Percentiles rank a stretch among this genome's conserved stretches.
phyloP scores from a whole-genome alignment of 345 rosid species.

The Anastatica hierochuntica region DNA sequence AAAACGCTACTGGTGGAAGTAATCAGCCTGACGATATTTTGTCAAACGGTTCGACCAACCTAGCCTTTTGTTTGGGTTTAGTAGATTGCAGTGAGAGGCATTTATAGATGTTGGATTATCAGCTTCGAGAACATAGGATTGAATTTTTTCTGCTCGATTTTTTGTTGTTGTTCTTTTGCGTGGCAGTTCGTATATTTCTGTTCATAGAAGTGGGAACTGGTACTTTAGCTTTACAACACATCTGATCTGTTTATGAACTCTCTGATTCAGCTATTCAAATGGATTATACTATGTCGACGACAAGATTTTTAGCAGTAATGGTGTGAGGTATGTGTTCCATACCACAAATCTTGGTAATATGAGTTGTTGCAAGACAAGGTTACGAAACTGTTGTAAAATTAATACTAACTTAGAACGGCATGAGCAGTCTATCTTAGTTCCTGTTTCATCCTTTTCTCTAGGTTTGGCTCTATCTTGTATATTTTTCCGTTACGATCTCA shows the following conservation, averaged over 20 bases:
- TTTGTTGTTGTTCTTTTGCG: not conserved
- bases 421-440: not conserved
- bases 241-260: slow-evolving; percentile 10
- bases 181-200: not conserved
- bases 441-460: not conserved
- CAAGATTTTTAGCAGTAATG: slow-evolving; percentile 11
- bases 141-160: not conserved
- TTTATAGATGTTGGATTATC: slow-evolving; percentile 1
- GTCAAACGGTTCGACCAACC: not conserved
- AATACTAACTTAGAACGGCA: not conserved
- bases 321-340: slow-evolving; percentile 23
- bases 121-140: not conserved
- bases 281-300: slow-evolving; percentile 29
- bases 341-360: not conserved
- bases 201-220: not conserved
- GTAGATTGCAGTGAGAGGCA: not conserved
- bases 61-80: not conserved
- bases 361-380: not conserved
- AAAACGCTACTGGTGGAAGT: not conserved
- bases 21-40: not conserved
- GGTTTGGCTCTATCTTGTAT: not conserved
- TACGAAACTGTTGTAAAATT: not conserved
- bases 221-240: slow-evolving; percentile 1
- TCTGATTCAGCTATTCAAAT: slow-evolving; percentile 38
- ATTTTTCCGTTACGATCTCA: not conserved